Evolutionary conservation across 805 yeast genomes (phyloP).

Genomic region (Candida anglica): DNA sequence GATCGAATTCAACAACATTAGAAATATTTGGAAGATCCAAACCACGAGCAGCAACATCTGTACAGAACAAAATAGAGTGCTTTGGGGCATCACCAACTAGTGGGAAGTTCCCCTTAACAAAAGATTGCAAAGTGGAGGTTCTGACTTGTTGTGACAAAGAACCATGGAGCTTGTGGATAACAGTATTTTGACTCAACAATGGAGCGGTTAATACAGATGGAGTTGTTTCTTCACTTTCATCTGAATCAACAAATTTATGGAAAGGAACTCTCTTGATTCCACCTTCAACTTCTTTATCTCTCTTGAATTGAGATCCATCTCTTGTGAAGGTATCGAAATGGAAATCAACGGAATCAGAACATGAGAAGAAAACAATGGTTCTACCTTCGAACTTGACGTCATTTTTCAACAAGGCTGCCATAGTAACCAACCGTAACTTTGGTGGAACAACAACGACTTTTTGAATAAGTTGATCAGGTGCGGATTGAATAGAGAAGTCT

Average conservation of each 20-base stretch:
- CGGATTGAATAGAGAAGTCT: conserved; percentile 27
- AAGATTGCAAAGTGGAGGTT: conserved; percentile 68
- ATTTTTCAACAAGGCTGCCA: conserved; percentile 59
- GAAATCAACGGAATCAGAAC: conserved; percentile 95
- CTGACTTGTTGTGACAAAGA: conserved; percentile 82
- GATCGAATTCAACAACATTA: conserved; percentile 87
- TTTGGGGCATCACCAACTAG: conserved; percentile 31
- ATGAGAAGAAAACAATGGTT: conserved; percentile 83
- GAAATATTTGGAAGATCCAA: conserved; percentile 85
- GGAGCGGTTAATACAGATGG: conserved; percentile 53
- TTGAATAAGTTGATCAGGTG: conserved; percentile 90
- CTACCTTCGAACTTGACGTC: conserved; percentile 31
- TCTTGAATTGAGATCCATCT: conserved; percentile 42
- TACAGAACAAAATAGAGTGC: conserved; percentile 77
- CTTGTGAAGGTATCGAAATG: conserved; percentile 75
- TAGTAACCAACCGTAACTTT: conserved; percentile 78
- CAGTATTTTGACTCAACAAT: conserved; percentile 31
- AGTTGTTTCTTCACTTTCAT: conserved; percentile 12
- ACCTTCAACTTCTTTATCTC: conserved; percentile 24
- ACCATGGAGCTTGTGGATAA: conserved; percentile 78
- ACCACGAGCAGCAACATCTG: conserved; percentile 98
- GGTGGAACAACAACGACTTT: conserved; percentile 86
- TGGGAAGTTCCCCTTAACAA: conserved; percentile 31
- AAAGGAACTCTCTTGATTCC: conserved; percentile 13
- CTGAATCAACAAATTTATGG: conserved; percentile 14